Evolutionary conservation across 352 stramenopile genomes (phyloP).

Genomic region (Pythium rhizo-oryzae): DNA sequence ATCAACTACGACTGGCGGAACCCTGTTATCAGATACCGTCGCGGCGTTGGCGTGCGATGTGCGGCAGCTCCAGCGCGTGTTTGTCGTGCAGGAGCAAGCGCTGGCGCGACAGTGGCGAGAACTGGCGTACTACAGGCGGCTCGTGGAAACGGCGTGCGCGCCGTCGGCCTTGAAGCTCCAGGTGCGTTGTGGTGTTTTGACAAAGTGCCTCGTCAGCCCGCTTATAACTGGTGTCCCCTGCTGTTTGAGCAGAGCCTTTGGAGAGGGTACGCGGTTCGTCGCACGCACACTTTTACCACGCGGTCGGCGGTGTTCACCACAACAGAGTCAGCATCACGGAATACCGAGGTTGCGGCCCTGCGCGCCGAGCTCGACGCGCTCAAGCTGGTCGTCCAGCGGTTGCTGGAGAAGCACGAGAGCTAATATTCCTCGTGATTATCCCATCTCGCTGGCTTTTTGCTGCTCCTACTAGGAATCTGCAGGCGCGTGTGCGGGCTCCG

Average conservation of each 20-base stretch:
- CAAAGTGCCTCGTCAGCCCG: neutral
- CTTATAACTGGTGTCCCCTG: neutral
- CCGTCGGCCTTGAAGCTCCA: conserved; percentile 30
- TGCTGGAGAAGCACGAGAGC: neutral
- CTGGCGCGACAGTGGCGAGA: conserved; percentile 35
- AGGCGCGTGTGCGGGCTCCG: neutral
- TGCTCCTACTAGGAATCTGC: neutral
- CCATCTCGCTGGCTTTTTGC: neutral
- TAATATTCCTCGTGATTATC: neutral
- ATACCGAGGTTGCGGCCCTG: conserved; percentile 1
- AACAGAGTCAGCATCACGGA: neutral
- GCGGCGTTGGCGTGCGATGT: conserved; percentile 32
- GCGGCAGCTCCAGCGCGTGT: conserved; percentile 48
- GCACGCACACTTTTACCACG: too few relatives aligned
- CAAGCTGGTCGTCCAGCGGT: conserved; percentile 10
- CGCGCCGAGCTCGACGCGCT: conserved; percentile 13
- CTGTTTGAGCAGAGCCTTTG: conserved; percentile 21
- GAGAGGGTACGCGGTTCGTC: conserved; percentile 22
- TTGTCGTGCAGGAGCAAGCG: conserved; percentile 47
- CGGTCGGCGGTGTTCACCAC: neutral
- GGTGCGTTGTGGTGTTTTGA: conserved; percentile 19
- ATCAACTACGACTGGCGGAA: too few relatives aligned
- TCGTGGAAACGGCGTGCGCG: conserved; percentile 12
- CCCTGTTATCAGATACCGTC: conserved; percentile 6
- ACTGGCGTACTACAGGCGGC: conserved; percentile 15